Percentiles rank a stretch among this genome's conserved stretches.
phyloP scores from a whole-genome alignment of 495 filamentous ascomycete species.

The Penicillium cosmopolitanum region DNA sequence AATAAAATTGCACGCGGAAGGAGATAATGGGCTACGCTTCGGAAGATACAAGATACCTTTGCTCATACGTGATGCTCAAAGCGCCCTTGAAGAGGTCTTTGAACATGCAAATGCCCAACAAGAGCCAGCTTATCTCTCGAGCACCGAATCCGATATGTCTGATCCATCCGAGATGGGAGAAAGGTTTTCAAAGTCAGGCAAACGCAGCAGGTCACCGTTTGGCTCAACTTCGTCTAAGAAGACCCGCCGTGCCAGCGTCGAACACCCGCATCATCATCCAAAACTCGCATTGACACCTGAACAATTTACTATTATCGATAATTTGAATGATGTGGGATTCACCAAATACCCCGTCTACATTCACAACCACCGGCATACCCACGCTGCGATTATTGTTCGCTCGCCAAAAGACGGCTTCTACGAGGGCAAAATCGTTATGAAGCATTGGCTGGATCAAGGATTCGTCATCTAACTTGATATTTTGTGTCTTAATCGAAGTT shows the following conservation, averaged over 20 bases:
- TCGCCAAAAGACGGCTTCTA: slow-evolving; percentile 61
- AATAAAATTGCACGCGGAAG: slow-evolving; percentile 74
- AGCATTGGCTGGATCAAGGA: slow-evolving; percentile 77
- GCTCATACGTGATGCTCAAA: slow-evolving; percentile 70
- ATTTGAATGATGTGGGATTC: slow-evolving; percentile 74
- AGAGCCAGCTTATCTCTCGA: slow-evolving; percentile 61
- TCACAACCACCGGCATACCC: slow-evolving; percentile 75
- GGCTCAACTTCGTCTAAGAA: not conserved
- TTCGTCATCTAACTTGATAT: slow-evolving; percentile 61
- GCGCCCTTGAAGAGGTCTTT: slow-evolving; percentile 72
- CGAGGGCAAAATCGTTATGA: slow-evolving; percentile 78
- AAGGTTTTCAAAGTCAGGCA: not conserved
- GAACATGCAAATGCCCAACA: slow-evolving; percentile 69
- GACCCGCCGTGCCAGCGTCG: not conserved
- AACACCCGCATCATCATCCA: slow-evolving; percentile 35
- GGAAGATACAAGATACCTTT: slow-evolving; percentile 75
- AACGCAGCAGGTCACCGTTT: not conserved
- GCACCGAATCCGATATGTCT: slow-evolving; percentile 35
- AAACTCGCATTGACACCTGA: slow-evolving; percentile 75
- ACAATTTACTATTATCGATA: slow-evolving; percentile 82
- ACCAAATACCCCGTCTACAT: slow-evolving; percentile 87
- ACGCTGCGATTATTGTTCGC: slow-evolving; percentile 90
- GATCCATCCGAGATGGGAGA: slow-evolving; percentile 7
- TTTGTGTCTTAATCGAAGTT: not conserved
- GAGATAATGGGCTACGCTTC: slow-evolving; percentile 64